Conservation (phyloP, 129 eudicot species). For the Artemisia tridentata region DNA sequence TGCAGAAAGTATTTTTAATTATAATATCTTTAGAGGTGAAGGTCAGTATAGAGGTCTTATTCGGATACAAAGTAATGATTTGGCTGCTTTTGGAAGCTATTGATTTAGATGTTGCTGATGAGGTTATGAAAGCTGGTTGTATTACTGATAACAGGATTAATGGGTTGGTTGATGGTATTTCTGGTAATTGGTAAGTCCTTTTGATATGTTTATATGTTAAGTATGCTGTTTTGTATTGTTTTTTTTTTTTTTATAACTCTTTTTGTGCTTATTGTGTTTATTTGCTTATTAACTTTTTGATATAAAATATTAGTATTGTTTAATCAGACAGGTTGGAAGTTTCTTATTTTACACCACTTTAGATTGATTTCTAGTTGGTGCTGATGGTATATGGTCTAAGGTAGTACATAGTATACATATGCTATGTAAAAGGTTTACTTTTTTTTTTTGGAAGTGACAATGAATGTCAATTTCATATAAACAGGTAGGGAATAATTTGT, state of each 20-base stretch:
- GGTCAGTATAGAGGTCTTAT: conserved; percentile 98
- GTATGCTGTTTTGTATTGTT: no score
- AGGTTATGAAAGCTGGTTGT: conserved; percentile 94
- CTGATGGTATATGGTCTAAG: conserved; percentile 99
- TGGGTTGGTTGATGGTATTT: conserved; percentile 94
- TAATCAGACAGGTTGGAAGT: no score
- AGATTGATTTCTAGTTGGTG: conserved; percentile 58
- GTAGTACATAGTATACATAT: conserved; percentile 28
- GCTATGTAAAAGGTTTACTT: background rate
- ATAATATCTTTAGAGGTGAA: conserved; percentile 98
- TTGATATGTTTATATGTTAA: background rate
- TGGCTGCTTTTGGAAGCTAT: conserved; percentile 99
- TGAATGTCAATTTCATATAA: background rate
- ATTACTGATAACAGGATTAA: conserved; percentile 93
- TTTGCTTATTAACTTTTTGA: background rate
- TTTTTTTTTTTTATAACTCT: background rate
- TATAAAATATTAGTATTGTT: background rate
- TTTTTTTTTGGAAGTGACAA: background rate
- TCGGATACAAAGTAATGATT: conserved; percentile 95
- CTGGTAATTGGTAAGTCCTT: conserved; percentile 78
- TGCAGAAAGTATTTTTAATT: no score
- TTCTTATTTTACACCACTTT: no score
- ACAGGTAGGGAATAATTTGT: conserved; percentile 81
- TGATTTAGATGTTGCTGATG: conserved; percentile 95
- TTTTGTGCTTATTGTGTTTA: background rate